phyloP scores from a whole-genome alignment of 179 eudicot genomes.

The Gypsophila paniculata region DNA sequence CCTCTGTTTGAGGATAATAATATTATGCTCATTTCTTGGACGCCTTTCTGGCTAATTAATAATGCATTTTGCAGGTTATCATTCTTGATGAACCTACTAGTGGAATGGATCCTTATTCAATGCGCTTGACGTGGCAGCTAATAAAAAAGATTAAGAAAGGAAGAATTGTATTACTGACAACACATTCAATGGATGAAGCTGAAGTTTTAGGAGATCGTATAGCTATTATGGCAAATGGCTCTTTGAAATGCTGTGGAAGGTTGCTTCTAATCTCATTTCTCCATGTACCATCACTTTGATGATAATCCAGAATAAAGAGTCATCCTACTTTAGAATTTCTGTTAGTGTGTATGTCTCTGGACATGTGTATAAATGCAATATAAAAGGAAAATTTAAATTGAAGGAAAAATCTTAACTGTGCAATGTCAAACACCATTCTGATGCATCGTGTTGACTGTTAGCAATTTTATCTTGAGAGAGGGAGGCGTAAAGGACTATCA shows the following conservation, averaged over 20 bases:
- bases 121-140: conserved; percentile 97
- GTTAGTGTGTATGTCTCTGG: not conserved
- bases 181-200: conserved; percentile 99
- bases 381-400: not conserved
- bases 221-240: conserved; percentile 99
- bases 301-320: not conserved
- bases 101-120: conserved; percentile 99
- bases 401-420: not conserved
- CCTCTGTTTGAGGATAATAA: conserved; percentile 10
- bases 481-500: not conserved
- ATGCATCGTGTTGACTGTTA: not conserved
- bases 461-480: not conserved
- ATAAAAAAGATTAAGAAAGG: conserved; percentile 90
- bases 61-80: conserved; percentile 50
- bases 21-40: conserved; percentile 10
- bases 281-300: not conserved
- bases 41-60: conserved; percentile 14
- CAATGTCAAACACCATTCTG: not conserved
- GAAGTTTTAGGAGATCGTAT: conserved; percentile 98
- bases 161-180: conserved; percentile 80
- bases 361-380: not conserved
- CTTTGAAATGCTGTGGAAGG: conserved; percentile 99
- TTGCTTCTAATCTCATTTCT: conserved; percentile 25
- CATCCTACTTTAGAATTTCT: not conserved
- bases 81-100: conserved; percentile 99